Percentiles rank a stretch among this genome's conserved stretches.
Conservation (phyloP, 1,284 basidiomycete species). For the Xerocomus amazonicus region DNA sequence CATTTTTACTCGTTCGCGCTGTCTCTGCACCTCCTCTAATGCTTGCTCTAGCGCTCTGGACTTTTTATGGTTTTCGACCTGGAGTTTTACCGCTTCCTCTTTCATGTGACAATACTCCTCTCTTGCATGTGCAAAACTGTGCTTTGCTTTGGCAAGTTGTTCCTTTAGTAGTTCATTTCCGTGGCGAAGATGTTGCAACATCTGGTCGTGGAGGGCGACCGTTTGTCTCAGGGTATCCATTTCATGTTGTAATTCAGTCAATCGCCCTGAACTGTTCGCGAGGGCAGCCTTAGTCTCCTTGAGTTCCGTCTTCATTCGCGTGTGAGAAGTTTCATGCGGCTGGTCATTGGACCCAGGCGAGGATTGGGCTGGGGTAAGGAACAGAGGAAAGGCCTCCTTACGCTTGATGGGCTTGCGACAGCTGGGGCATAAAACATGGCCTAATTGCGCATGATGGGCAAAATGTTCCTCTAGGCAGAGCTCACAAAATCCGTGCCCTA, state of each 20-base stretch:
- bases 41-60: conserved; percentile 16
- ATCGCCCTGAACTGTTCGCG: conserved; percentile 10
- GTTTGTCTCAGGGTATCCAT: conserved; percentile 12
- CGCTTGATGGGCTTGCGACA: conserved; percentile 29
- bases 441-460: conserved; percentile 9
- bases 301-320: conserved; percentile 15
- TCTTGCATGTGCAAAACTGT: conserved; percentile 3
- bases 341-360: conserved; percentile 3
- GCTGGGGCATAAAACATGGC: conserved; percentile 21
- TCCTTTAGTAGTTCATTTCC: conserved; percentile 15
- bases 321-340: conserved; percentile 4
- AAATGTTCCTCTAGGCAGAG: conserved; percentile 27
- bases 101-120: conserved; percentile 13
- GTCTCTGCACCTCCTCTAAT: conserved; percentile 13
- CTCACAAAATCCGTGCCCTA: conserved; percentile 33
- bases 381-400: conserved; percentile 28
- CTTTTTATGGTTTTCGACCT: conserved; percentile 25
- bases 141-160: conserved; percentile 10
- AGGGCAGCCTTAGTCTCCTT: conserved; percentile 14
- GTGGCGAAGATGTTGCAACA: conserved; percentile 12
- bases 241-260: conserved; percentile 14
- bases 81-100: conserved; percentile 21
- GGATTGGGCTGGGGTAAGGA: conserved; percentile 21
- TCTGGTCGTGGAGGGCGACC: conserved; percentile 6
- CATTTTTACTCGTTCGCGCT: conserved; percentile 18